phyloP scores from a whole-genome alignment of 2,329 filamentous ascomycete species.

The Venturia carpophila region DNA sequence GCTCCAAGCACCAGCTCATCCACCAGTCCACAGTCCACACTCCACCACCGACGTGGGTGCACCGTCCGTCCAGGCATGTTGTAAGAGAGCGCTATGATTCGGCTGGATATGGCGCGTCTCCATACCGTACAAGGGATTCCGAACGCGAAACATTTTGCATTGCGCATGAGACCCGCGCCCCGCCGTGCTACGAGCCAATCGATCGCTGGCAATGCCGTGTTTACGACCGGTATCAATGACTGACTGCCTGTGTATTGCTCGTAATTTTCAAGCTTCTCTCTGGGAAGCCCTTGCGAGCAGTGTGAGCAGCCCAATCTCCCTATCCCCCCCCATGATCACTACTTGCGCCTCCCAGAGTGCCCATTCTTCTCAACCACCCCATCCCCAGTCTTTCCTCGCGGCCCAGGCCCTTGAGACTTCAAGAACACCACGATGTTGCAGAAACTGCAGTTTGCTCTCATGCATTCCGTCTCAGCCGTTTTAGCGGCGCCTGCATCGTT shows the following conservation, averaged over 20 bases:
- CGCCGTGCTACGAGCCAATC: not conserved
- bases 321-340: too few species aligned
- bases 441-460: conserved; percentile 5
- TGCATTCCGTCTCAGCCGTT: not conserved
- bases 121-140: not conserved
- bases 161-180: not conserved
- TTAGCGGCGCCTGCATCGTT: not conserved
- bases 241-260: not conserved
- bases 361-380: too few species aligned
- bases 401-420: not conserved
- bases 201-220: not conserved
- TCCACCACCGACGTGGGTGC: not conserved
- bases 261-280: not conserved
- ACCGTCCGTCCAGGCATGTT: not conserved
- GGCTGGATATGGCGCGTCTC: not conserved
- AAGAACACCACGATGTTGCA: not conserved
- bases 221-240: not conserved
- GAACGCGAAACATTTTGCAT: not conserved
- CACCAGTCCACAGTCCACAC: too few species aligned
- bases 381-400: not conserved
- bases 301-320: too few species aligned
- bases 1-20: not conserved
- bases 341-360: too few species aligned
- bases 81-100: not conserved
- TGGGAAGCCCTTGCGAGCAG: not conserved